Evolutionary conservation across 805 yeast genomes (phyloP).

Genomic region (Suhomyces xylopsoci): DNA sequence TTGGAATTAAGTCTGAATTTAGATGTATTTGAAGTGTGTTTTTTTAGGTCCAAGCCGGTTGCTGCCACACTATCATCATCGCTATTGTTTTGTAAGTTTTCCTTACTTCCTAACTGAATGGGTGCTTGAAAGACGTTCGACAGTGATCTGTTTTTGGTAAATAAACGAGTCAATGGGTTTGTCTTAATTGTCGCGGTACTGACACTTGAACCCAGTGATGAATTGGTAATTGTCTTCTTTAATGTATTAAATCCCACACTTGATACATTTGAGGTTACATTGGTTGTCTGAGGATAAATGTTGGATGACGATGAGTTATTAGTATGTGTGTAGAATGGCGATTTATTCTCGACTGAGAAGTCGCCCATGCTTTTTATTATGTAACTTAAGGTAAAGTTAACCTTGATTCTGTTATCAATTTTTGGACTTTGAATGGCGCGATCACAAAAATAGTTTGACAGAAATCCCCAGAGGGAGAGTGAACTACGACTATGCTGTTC

Average conservation of each 20-base stretch:
- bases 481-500: not conserved
- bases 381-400: not conserved
- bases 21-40: constrained; percentile 1
- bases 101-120: constrained; percentile 4
- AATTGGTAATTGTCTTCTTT: constrained; percentile 28
- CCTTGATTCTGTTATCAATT: not conserved
- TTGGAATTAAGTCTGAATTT: constrained; percentile 10
- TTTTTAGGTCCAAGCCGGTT: not conserved
- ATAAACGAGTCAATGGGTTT: constrained; percentile 29
- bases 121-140: constrained; percentile 13
- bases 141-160: constrained; percentile 27
- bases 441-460: not conserved
- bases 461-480: not conserved
- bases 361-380: not conserved
- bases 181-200: constrained; percentile 22
- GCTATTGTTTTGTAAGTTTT: constrained; percentile 7
- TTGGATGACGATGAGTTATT: constrained; percentile 11
- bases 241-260: constrained; percentile 27
- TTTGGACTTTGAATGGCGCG: not conserved
- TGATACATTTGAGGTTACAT: constrained; percentile 9
- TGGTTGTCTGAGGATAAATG: constrained; percentile 4
- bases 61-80: constrained; percentile 7
- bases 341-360: not conserved
- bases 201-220: constrained; percentile 20
- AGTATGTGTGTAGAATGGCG: constrained; percentile 8